These are phyloP conservation scores for Phytopythium ostracodes DNA, from an alignment of 352 stramenopile species.

Conservation along the genomic window DNA sequence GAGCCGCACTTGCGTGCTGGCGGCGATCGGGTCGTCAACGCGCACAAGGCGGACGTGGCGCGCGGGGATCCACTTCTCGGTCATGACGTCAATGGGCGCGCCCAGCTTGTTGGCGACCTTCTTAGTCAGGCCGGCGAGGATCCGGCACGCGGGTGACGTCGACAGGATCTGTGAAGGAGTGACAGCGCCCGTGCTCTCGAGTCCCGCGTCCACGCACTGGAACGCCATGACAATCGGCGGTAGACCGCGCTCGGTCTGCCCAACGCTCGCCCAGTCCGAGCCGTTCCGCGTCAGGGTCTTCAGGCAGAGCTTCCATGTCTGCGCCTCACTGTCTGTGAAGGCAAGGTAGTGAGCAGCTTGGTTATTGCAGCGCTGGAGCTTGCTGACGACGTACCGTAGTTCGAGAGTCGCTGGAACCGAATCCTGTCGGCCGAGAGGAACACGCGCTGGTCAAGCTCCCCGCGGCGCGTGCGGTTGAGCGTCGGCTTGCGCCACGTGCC, in stretches of 20 bases:
- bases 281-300: slow-evolving; percentile 67
- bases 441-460: slow-evolving; percentile 67
- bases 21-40: slow-evolving; percentile 3
- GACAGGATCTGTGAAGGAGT: slow-evolving; percentile 45
- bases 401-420: slow-evolving; percentile 70
- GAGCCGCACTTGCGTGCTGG: slow-evolving; percentile 16
- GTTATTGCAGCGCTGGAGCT: background rate
- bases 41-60: slow-evolving; percentile 24
- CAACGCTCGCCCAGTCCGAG: slow-evolving; percentile 67
- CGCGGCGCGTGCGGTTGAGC: slow-evolving; percentile 68
- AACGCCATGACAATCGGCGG: slow-evolving; percentile 66
- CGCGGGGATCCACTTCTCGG: slow-evolving; percentile 69
- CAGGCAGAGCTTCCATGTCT: slow-evolving; percentile 64
- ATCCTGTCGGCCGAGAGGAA: slow-evolving; percentile 54
- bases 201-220: slow-evolving; percentile 27
- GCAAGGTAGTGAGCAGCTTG: too few relatives aligned
- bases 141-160: slow-evolving; percentile 68
- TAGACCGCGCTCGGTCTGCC: slow-evolving; percentile 58
- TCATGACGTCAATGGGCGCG: slow-evolving; percentile 78
- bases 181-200: slow-evolving; percentile 55
- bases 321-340: slow-evolving; percentile 37
- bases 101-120: slow-evolving; percentile 83
- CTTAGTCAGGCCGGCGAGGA: slow-evolving; percentile 77
- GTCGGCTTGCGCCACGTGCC: slow-evolving; percentile 68
- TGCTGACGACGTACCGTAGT: slow-evolving; percentile 41